Base-by-base conservation (phyloP, 805 yeast species). In the Debaryomyces hansenii region DNA sequence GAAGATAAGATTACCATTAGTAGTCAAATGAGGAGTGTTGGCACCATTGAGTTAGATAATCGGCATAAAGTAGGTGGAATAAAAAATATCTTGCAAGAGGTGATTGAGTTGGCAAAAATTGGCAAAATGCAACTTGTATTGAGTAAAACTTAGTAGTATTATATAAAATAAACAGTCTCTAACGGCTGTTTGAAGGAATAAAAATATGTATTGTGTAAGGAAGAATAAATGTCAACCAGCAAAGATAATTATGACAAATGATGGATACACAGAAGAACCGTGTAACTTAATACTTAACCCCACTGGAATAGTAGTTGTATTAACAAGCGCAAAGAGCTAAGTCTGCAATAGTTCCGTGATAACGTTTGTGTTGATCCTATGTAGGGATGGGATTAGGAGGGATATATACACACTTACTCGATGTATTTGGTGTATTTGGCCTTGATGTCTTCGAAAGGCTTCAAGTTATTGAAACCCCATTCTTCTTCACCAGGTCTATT, bases 401-500 rank as follows among this genome's bases (percentile, higher is more conserved):
- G 10, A 7, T 7, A 24, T 6, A 24, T 3, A 9, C 27, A 24
- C 20, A n/a, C 14, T 50, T 60, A 62, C 46, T 60, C 64, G 40
- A 58, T 58, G 48, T 47, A 48, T 50, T 57, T 62, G 31, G 58
- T 54, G 49, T 65, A 68, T 45, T 63, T 63, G 15, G 62, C 63
- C 56, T 70, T 69, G 48, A 79, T 76, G 55, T 78, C 72, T 37
- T 78, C 81, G 44, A 69, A 69, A 33, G 82, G 79, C 59, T 77
- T 76, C 62, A 79, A 74, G 31, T 51, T 53, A 11, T 50, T 48
- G 52, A 79, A 77, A 5, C 81, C 82, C 84, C 84, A 79, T 24
- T 63, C 70, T 63, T 79, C 83, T 63, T 79, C 84, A 40, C 84
- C 84, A 5, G 78, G 77, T 59, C 85, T 72, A 43, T 66, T 71